Evolutionary conservation across 2,329 filamentous ascomycete genomes (phyloP), one percentile per base, ranked within the genome.

Genomic region (Peltaster fructicola): DNA sequence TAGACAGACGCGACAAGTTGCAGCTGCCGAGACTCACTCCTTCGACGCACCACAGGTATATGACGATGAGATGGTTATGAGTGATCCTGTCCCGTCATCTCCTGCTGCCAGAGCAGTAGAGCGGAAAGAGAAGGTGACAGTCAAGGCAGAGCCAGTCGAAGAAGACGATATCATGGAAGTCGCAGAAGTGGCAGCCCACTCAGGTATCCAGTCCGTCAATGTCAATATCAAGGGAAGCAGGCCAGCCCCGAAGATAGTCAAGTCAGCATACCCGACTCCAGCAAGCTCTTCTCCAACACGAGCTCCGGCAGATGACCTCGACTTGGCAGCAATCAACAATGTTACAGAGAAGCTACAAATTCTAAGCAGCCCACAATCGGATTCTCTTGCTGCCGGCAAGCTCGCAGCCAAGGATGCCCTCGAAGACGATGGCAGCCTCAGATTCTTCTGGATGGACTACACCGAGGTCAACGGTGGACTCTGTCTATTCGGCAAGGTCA

Each of bases 361-460:
- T 17, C 62, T 88, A 36, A 81, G 68, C 49, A 81, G 72, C 42
- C 73, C 80, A 4, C 71, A 78, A 5, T 59, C 65, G 4, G 74
- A 81, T 35, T 56, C 60, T 16, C 58, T 59, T 14, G 62, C 58
- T 6, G 67, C 79, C 35, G 82, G 82, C 19, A 98, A 95, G 52
- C 64, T 93, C 23, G 71, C 75, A 35, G 65, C 79, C 30, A 68
- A 76, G 34, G 76, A 91, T 50, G 82, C 79, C n/a, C 56, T 91
- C n/a, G 85, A 95, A 48, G 72, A 79, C 34, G 84, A 98, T 43
- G 88, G 85, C 17, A 90, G 78, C 39, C 61, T 98, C 15, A 74
- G 75, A 38, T 81, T 98, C 58, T 98, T 93, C 57, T 98, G 88
- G 88, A 76, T 79, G 6, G 88, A 98, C 51, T 98, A 92, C 44